Evolutionary conservation across 2,329 filamentous ascomycete species (phyloP).

Genomic region (Diaporthe amygdali): DNA sequence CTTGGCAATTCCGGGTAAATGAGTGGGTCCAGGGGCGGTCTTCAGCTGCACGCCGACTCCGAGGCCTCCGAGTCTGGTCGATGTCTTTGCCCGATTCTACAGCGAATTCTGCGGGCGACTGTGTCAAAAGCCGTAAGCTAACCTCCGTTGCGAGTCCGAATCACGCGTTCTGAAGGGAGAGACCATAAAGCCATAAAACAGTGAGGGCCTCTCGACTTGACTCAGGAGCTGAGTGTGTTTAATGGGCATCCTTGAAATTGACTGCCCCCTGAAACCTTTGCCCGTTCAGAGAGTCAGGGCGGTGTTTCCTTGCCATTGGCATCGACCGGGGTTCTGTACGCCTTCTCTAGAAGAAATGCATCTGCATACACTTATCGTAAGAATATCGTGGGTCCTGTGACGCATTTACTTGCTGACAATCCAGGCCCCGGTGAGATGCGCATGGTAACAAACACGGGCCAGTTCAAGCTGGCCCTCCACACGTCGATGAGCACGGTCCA

Average conservation of each 20-base stretch:
- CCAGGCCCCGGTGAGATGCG: no score
- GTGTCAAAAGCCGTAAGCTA: neutral
- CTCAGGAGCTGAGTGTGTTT: neutral
- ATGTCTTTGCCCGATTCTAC: neutral
- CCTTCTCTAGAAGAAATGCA: neutral
- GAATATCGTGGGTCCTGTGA: neutral
- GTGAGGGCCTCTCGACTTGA: neutral
- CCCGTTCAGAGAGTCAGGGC: neutral
- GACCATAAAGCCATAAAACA: no score
- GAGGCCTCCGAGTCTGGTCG: neutral
- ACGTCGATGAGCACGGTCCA: no score
- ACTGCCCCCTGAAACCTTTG: neutral
- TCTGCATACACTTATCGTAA: no score
- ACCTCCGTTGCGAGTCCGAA: neutral
- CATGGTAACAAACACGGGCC: no score
- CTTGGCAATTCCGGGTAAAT: neutral
- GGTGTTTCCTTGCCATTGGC: neutral
- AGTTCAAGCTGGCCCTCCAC: no score
- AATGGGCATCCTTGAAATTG: neutral
- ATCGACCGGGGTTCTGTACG: neutral
- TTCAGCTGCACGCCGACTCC: neutral
- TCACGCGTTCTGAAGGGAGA: neutral
- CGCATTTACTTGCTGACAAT: no score
- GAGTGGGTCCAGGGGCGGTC: neutral
- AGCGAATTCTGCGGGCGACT: neutral